Percentiles rank a stretch among this genome's conserved stretches.
Evolutionary conservation across 345 rosid genomes (phyloP).

Genomic region (Populus alba): DNA sequence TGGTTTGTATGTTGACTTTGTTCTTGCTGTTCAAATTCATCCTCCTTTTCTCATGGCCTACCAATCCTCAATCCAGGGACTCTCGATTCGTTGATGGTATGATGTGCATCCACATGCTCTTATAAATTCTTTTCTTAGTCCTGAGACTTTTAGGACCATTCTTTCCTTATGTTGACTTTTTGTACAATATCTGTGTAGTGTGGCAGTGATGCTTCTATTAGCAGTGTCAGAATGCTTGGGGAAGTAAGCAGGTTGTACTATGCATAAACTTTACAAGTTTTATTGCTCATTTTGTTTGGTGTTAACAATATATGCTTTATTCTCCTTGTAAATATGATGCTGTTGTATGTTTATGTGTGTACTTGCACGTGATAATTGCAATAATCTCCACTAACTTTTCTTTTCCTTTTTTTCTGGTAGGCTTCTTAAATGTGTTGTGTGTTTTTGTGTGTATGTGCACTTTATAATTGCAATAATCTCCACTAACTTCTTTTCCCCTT

Average conservation of each 20-base stretch:
- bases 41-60: constrained; percentile 12
- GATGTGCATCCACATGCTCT: constrained; percentile 23
- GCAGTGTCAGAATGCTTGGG: constrained; percentile 81
- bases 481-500: constrained; percentile 13
- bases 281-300: constrained; percentile 7
- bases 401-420: constrained; percentile 39
- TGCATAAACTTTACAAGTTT: constrained; percentile 7
- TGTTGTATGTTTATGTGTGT: neutral
- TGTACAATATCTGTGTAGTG: constrained; percentile 52
- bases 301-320: neutral
- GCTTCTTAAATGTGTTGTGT: constrained; percentile 62
- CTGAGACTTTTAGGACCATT: constrained; percentile 3
- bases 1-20: constrained; percentile 25
- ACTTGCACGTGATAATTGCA: neutral
- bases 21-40: constrained; percentile 27
- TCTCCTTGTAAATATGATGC: neutral
- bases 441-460: neutral
- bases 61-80: constrained; percentile 56
- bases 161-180: constrained; percentile 1
- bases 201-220: constrained; percentile 71
- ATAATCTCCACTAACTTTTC: constrained; percentile 1
- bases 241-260: constrained; percentile 86
- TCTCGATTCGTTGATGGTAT: constrained; percentile 97
- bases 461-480: neutral
- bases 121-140: constrained; percentile 11